phyloP scores from a whole-genome alignment of 371 early-diverging fungal species.

The Chytridiales sp. region DNA sequence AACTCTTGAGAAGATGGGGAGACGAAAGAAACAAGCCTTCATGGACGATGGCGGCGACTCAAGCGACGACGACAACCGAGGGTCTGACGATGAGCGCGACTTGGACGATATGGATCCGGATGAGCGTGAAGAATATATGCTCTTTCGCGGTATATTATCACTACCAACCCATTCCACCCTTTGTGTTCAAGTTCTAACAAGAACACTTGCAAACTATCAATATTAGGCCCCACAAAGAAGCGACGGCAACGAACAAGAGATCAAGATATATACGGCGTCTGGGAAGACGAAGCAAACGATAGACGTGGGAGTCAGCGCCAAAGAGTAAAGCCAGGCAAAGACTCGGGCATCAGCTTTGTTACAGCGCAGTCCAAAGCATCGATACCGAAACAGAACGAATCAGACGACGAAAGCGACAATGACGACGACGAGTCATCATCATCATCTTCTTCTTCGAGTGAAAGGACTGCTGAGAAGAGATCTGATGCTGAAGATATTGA shows the following conservation, averaged over 20 bases:
- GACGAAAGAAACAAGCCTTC: slow-evolving; percentile 7
- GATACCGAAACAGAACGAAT: background rate
- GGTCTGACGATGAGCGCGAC: background rate
- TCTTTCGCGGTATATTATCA: slow-evolving; percentile 12
- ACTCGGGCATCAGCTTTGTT: slow-evolving; percentile 16
- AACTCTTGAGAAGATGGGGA: slow-evolving; percentile 19
- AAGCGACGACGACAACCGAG: slow-evolving; percentile 6
- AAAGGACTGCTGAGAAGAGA: slow-evolving; percentile 11
- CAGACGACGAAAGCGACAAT: background rate
- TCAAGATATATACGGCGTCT: slow-evolving; percentile 35
- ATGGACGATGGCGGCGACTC: slow-evolving; percentile 17
- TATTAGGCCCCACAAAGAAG: background rate
- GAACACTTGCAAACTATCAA: too few relatives aligned
- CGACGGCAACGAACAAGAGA: slow-evolving; percentile 30
- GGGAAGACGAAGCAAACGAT: slow-evolving; percentile 29
- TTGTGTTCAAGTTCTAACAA: slow-evolving; percentile 3
- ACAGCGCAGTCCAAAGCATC: background rate
- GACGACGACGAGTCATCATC: slow-evolving; percentile 13
- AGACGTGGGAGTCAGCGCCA: background rate
- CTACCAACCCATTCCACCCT: background rate
- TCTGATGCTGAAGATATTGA: slow-evolving; percentile 19
- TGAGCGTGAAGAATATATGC: slow-evolving; percentile 9
- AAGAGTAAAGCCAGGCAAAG: background rate
- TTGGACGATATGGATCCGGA: slow-evolving; percentile 8
- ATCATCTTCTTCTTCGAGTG: background rate